Conservation (phyloP, 768 basidiomycete genomes). For the Lyophyllum shimeji region DNA sequence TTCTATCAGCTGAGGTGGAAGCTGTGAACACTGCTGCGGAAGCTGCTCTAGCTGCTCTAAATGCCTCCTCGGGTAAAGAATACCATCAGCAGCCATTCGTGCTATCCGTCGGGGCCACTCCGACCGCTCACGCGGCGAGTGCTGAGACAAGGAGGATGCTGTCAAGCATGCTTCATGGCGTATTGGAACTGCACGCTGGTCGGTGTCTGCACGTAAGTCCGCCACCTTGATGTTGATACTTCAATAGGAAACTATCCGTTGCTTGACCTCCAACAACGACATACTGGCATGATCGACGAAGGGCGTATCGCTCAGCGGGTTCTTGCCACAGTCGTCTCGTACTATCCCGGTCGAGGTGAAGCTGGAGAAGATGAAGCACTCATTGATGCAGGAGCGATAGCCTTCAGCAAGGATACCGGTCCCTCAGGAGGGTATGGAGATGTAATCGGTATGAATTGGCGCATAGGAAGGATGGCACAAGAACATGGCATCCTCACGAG, state of each 20-base stretch:
- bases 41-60: slow-evolving; percentile 48
- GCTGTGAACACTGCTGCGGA: slow-evolving; percentile 67
- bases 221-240: background rate
- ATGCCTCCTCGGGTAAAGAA: slow-evolving; percentile 29
- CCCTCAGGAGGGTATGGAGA: slow-evolving; percentile 72
- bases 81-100: slow-evolving; percentile 53
- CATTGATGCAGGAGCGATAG: slow-evolving; percentile 81
- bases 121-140: slow-evolving; percentile 78
- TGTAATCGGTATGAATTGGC: slow-evolving; percentile 65
- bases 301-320: slow-evolving; percentile 65
- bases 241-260: slow-evolving; percentile 75
- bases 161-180: slow-evolving; percentile 50
- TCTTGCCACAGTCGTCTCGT: slow-evolving; percentile 73
- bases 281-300: slow-evolving; percentile 63
- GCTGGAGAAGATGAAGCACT: slow-evolving; percentile 70
- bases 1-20: slow-evolving; percentile 68
- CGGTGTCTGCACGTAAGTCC: slow-evolving; percentile 10
- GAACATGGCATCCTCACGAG: slow-evolving; percentile 73
- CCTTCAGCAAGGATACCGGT: slow-evolving; percentile 86
- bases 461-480: slow-evolving; percentile 64
- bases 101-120: slow-evolving; percentile 84
- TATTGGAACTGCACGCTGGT: slow-evolving; percentile 79
- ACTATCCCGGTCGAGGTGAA: slow-evolving; percentile 68
- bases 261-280: slow-evolving; percentile 80
- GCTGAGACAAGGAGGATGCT: slow-evolving; percentile 45